These are phyloP conservation scores for Hippophae gyantsensis DNA, from an alignment of 306 rosid genomes.

Conservation along the genomic window DNA sequence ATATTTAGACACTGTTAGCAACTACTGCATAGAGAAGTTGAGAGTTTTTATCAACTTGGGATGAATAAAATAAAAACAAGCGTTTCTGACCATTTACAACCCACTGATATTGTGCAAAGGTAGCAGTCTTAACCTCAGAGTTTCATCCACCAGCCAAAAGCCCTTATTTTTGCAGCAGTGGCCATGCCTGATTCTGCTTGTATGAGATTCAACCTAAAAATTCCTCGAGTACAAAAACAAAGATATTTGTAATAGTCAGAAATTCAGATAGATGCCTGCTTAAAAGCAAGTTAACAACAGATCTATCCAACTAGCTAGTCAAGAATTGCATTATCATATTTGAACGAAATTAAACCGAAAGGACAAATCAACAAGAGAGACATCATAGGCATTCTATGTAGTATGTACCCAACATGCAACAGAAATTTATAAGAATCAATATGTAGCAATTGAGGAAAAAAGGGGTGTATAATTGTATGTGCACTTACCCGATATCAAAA, in stretches of 20 bases:
- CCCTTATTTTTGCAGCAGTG: slow-evolving; percentile 17
- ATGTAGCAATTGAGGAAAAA: too few relatives aligned
- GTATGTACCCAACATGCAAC: too few relatives aligned
- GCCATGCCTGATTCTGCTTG: slow-evolving; percentile 29
- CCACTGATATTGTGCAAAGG: too few relatives aligned
- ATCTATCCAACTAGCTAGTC: not conserved
- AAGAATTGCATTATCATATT: not conserved
- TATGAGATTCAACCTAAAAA: slow-evolving; percentile 23
- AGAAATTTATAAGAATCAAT: too few relatives aligned
- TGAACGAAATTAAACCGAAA: not conserved
- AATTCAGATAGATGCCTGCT: not conserved
- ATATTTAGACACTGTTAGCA: slow-evolving; percentile 24
- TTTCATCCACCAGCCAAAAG: slow-evolving; percentile 25
- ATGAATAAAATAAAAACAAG: slow-evolving; percentile 29
- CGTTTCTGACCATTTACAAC: slow-evolving; percentile 32
- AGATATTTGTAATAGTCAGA: slow-evolving; percentile 7
- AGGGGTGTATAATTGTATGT: too few relatives aligned
- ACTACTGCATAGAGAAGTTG: slow-evolving; percentile 26
- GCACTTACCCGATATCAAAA: too few relatives aligned
- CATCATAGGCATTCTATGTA: not conserved
- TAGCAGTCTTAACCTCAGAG: slow-evolving; percentile 27
- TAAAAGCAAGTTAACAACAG: not conserved
- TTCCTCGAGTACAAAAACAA: slow-evolving; percentile 13
- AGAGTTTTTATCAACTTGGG: slow-evolving; percentile 31
- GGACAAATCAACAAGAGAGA: not conserved